These are phyloP conservation scores for Xylariaceae sp. DNA, from an alignment of 2,329 filamentous ascomycete genomes.

Conservation along the genomic window DNA sequence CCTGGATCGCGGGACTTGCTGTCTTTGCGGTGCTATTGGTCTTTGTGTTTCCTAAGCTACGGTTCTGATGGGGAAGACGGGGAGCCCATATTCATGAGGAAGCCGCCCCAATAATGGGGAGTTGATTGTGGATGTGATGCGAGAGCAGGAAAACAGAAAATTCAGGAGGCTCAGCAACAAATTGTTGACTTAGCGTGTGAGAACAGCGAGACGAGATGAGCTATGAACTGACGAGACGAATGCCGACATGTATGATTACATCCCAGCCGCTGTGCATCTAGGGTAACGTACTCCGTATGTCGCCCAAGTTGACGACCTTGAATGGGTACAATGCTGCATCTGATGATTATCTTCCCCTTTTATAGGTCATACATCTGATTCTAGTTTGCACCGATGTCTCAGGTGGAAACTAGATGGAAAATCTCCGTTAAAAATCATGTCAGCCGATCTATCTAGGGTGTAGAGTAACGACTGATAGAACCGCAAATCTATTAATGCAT, in stretches of 20 bases:
- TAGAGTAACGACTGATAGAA: too few species aligned
- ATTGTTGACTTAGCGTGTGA: conserved; percentile 11
- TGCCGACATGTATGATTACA: conserved; percentile 12
- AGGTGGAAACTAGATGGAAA: too few species aligned
- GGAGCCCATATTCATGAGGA: background rate
- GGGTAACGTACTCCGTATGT: background rate
- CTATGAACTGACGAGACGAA: conserved; percentile 19
- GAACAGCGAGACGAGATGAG: conserved; percentile 13
- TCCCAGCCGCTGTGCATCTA: background rate
- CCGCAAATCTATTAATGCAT: too few species aligned
- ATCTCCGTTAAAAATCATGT: too few species aligned
- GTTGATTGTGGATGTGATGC: too few species aligned
- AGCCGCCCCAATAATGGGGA: too few species aligned
- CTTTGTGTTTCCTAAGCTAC: conserved; percentile 84
- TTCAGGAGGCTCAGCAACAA: background rate
- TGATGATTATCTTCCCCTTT: background rate
- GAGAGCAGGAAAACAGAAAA: background rate
- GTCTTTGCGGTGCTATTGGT: conserved; percentile 79
- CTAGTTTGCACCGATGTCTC: too few species aligned
- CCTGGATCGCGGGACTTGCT: conserved; percentile 83
- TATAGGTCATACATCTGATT: too few species aligned
- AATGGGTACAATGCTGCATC: background rate
- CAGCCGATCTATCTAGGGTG: too few species aligned
- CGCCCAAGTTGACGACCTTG: background rate
- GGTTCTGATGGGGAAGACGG: conserved; percentile 64